phyloP scores from a whole-genome alignment of 345 rosid species.

The Xanthoceras sorbifolium region DNA sequence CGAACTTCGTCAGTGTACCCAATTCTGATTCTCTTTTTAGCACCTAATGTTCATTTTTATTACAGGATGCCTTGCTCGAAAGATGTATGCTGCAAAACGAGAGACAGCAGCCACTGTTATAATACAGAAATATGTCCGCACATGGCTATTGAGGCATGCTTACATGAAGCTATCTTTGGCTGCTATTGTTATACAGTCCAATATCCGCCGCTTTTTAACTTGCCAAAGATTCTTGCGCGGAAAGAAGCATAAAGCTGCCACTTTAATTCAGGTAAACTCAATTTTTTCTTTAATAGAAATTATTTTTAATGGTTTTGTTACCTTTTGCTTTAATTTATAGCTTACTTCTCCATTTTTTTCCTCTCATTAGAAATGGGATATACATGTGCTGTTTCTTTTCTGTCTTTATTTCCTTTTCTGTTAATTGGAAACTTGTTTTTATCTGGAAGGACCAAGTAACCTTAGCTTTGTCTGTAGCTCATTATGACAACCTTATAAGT shows the following conservation, averaged over 20 bases:
- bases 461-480: neutral
- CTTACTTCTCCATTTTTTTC: neutral
- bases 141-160: constrained; percentile 55
- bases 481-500: neutral
- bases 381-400: constrained; percentile 4
- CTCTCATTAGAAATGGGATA: neutral
- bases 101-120: constrained; percentile 67
- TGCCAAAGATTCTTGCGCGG: constrained; percentile 52
- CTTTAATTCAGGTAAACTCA: constrained; percentile 67
- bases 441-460: neutral
- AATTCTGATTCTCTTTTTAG: constrained; percentile 22
- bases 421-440: neutral
- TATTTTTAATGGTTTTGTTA: neutral
- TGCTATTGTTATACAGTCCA: constrained; percentile 62
- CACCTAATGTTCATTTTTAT: constrained; percentile 29
- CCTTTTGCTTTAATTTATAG: neutral
- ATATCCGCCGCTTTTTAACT: constrained; percentile 62
- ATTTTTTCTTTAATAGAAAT: neutral
- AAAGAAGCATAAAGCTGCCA: constrained; percentile 74
- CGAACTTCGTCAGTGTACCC: neutral
- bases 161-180: constrained; percentile 57
- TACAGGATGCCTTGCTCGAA: constrained; percentile 79
- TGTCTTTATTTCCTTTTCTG: neutral
- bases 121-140: constrained; percentile 68
- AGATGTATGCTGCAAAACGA: constrained; percentile 56